Base-by-base conservation (phyloP, 106 monocot species). In the Triglochin maritima region DNA sequence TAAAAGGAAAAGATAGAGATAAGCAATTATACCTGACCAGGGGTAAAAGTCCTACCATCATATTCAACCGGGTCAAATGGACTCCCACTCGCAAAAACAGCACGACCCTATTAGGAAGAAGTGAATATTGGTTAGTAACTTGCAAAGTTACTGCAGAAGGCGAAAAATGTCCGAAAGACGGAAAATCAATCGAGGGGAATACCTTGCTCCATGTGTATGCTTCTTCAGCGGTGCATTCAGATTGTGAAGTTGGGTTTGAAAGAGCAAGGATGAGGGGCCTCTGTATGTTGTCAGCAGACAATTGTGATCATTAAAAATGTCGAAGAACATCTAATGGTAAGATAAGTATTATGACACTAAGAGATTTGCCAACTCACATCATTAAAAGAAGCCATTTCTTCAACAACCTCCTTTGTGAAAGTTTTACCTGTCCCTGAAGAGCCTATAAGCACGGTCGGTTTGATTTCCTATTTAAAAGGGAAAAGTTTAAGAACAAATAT, bases 71-170 rank as follows among this genome's bases (percentile, higher is more conserved):
- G 81, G 61, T 86, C 87, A 77, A 91, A 91, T 50, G 90, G 90
- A 55, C 90, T 91, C 2, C 90, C 90, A 69, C 91, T 91, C 4
- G 84, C 91, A 77, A 84, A 91, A 78, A 91, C 82, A 5, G 82
- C 91, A 29, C 78, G 79, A n/a, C 87, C 91, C 91, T 91, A 75
- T 58, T 13, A 16, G 69, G 66, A 68, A 42, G 56, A 43, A 63
- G 7, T 15, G 14, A 13, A 65, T 7, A 49, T 15, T 9, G 15
- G 17, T 14, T 0, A 17, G 6, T 14, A 5, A 59, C 6, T 17
- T 59, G 10, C 59, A 2, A 59, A 59, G 10, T 59, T 11, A 17
- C 29, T 1, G 16, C 14, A 14, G 6, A 17, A 13, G 6, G n/a
- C 59, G 16, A 6, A 11, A 57, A 10, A 4, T 45, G 50, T 14